These are phyloP conservation scores for Physaria fendleri DNA, from an alignment of 345 rosid species.

Conservation along the genomic window DNA sequence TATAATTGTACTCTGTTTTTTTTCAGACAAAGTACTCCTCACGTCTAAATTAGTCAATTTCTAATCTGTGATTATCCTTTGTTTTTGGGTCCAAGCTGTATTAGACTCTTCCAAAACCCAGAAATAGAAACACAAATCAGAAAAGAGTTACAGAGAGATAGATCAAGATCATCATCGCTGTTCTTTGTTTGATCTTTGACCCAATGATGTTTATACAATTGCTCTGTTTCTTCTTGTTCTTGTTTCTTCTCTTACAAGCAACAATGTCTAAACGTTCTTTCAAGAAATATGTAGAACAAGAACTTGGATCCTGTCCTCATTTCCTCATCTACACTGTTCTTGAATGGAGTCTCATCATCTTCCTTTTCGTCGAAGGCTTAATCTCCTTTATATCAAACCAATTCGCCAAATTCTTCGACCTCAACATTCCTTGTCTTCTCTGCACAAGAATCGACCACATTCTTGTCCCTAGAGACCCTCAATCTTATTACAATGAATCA, in stretches of 20 bases:
- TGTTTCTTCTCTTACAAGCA: slow-evolving; percentile 10
- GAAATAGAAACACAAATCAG: slow-evolving; percentile 25
- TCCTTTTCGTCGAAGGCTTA: slow-evolving; percentile 68
- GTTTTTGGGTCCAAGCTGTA: slow-evolving; percentile 16
- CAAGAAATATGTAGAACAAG: slow-evolving; percentile 54
- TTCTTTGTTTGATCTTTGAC: not conserved
- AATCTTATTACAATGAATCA: slow-evolving; percentile 73
- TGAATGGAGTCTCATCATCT: slow-evolving; percentile 64
- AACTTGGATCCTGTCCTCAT: slow-evolving; percentile 56
- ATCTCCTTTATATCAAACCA: slow-evolving; percentile 59
- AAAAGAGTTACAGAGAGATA: not conserved
- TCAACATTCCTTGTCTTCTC: slow-evolving; percentile 72
- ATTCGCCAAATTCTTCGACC: slow-evolving; percentile 68
- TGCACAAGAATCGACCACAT: slow-evolving; percentile 81
- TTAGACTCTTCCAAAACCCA: slow-evolving; percentile 10
- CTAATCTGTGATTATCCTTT: slow-evolving; percentile 9
- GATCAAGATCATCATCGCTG: slow-evolving; percentile 9
- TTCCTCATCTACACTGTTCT: slow-evolving; percentile 63
- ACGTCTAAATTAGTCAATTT: slow-evolving; percentile 22
- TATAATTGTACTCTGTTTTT: slow-evolving; percentile 7
- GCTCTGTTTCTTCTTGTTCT: slow-evolving; percentile 21
- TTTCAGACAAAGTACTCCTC: slow-evolving; percentile 26
- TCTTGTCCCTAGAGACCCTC: slow-evolving; percentile 37
- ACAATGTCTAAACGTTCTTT: slow-evolving; percentile 58
- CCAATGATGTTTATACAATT: slow-evolving; percentile 10